phyloP scores from a whole-genome alignment of 164 flowering plant genomes.

The Kalanchoe fedtschenkoi region DNA sequence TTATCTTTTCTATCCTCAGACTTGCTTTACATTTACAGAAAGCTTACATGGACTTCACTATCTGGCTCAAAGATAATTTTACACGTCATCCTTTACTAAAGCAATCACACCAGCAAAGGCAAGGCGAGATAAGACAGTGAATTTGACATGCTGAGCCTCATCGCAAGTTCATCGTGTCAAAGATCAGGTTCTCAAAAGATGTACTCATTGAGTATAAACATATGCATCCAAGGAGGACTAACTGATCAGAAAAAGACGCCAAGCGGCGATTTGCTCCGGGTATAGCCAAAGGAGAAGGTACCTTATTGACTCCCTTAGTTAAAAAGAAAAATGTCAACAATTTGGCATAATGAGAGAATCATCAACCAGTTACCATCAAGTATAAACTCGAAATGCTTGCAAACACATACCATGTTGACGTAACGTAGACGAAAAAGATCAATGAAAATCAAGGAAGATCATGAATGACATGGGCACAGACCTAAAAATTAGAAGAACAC shows the following conservation, averaged over 20 bases:
- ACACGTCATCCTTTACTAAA: neutral
- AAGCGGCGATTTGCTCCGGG: too few species aligned
- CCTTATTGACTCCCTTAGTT: neutral
- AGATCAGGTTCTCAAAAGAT: too few species aligned
- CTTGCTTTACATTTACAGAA: neutral
- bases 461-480: neutral
- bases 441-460: neutral
- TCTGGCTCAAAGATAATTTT: neutral
- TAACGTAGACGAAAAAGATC: too few species aligned
- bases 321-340: neutral
- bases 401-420: neutral
- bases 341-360: neutral
- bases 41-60: slow-evolving; percentile 4
- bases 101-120: neutral
- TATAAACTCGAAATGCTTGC: neutral
- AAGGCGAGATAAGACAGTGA: too few species aligned
- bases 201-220: too few species aligned
- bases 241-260: too few species aligned
- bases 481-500: neutral
- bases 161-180: too few species aligned
- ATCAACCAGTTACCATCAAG: neutral
- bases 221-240: too few species aligned
- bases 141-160: too few species aligned
- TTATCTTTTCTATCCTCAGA: slow-evolving; percentile 3
- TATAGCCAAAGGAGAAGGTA: slow-evolving; percentile 45